Conservation (phyloP, 2,329 filamentous ascomycete species). For the Grosmannia penicillata region DNA sequence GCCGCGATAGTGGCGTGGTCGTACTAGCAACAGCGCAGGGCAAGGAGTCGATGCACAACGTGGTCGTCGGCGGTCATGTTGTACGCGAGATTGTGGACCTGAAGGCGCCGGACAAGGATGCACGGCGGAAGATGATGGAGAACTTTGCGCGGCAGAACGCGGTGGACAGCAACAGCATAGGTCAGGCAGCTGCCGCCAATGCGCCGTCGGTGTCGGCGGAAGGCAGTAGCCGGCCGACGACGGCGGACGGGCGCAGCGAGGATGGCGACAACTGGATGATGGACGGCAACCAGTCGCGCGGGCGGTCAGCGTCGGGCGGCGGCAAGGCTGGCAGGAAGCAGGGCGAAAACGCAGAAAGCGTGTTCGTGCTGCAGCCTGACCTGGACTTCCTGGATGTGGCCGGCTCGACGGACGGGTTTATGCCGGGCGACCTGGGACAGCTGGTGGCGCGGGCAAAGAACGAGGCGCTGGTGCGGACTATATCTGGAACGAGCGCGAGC, state of each 20-base stretch:
- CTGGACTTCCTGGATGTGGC: constrained; percentile 89
- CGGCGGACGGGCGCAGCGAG: constrained; percentile 35
- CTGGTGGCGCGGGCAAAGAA: constrained; percentile 79
- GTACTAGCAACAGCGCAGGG: constrained; percentile 81
- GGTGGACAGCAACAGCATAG: constrained; percentile 20
- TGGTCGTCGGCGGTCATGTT: constrained; percentile 81
- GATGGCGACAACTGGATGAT: constrained; percentile 62
- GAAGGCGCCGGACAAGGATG: constrained; percentile 87
- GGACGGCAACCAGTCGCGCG: constrained; percentile 49
- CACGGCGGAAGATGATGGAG: constrained; percentile 69
- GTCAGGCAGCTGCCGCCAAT: not conserved
- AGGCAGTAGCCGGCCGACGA: constrained; percentile 37
- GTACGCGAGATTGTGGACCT: constrained; percentile 81
- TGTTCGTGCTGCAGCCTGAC: constrained; percentile 58
- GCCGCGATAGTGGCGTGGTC: constrained; percentile 64
- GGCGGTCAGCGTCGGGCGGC: constrained; percentile 13
- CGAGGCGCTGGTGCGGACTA: constrained; percentile 67
- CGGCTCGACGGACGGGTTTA: constrained; percentile 90
- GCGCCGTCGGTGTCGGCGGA: not conserved
- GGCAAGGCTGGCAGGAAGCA: not conserved
- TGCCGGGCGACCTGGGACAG: constrained; percentile 84
- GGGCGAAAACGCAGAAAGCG: constrained; percentile 19
- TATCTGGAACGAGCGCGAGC: constrained; percentile 17
- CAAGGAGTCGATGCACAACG: constrained; percentile 83
- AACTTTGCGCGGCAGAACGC: constrained; percentile 50